phyloP scores from a whole-genome alignment of 768 basidiomycete genomes.

The Leccinum subgranulosum region DNA sequence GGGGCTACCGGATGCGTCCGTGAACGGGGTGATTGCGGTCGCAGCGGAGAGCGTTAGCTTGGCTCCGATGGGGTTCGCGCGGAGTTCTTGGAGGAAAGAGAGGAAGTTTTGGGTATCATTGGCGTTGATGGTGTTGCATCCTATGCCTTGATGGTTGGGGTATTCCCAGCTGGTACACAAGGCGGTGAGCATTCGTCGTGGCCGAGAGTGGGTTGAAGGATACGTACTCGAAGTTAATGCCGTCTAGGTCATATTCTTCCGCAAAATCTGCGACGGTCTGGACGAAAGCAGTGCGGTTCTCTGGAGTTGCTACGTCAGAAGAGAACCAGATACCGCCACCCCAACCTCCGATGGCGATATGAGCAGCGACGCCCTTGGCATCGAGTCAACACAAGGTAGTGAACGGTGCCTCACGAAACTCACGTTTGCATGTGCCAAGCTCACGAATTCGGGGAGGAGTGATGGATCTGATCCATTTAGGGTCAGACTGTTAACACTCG shows the following conservation, averaged over 20 bases:
- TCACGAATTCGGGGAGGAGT: constrained; percentile 57
- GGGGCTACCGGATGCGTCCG: constrained; percentile 49
- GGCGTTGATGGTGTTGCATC: constrained; percentile 55
- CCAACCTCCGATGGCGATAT: constrained; percentile 72
- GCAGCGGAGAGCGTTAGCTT: constrained; percentile 68
- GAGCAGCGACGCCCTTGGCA: constrained; percentile 50
- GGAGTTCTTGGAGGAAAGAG: constrained; percentile 67
- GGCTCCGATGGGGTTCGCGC: constrained; percentile 45
- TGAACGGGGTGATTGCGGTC: constrained; percentile 60
- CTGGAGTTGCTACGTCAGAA: constrained; percentile 49
- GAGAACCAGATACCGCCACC: constrained; percentile 63
- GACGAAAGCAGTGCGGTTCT: constrained; percentile 61
- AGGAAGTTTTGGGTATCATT: constrained; percentile 77
- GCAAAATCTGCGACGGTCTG: constrained; percentile 51
- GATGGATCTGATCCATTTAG: constrained; percentile 43
- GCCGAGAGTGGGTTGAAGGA: background rate
- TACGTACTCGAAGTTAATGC: constrained; percentile 36
- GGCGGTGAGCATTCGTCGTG: background rate
- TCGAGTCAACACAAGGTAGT: constrained; percentile 17
- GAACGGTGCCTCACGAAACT: background rate
- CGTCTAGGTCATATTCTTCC: constrained; percentile 48
- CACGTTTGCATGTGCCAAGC: constrained; percentile 29
- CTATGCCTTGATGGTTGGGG: constrained; percentile 60
- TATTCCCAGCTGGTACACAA: constrained; percentile 73
- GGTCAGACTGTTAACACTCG: constrained; percentile 28